These are phyloP conservation scores for Globisporangium polare DNA, from an alignment of 352 stramenopile genomes.

Conservation along the genomic window DNA sequence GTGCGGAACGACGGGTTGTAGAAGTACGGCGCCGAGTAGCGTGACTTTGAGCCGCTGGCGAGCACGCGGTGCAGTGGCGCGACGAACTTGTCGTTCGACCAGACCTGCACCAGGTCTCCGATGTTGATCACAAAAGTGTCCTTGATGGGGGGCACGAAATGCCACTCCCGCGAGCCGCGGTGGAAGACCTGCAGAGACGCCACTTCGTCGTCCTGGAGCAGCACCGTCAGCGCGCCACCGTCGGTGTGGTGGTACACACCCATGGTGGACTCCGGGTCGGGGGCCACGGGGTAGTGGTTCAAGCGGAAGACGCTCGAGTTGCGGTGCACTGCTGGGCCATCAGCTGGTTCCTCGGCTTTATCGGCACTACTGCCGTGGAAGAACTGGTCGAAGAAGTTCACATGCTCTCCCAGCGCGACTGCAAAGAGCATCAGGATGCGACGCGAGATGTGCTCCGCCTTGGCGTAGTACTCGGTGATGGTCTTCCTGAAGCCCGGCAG, in stretches of 20 bases:
- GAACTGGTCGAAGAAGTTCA: slow-evolving; percentile 34
- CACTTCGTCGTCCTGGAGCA: slow-evolving; percentile 45
- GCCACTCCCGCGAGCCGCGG: slow-evolving; percentile 29
- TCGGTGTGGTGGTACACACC: slow-evolving; percentile 45
- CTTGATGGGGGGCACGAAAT: slow-evolving; percentile 27
- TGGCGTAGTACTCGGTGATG: slow-evolving; percentile 29
- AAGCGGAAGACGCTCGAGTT: slow-evolving; percentile 38
- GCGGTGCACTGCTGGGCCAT: too few species aligned
- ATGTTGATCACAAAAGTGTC: slow-evolving; percentile 57
- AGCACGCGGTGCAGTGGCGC: slow-evolving; percentile 48
- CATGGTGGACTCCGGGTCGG: slow-evolving; percentile 27
- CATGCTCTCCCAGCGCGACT: slow-evolving; percentile 25
- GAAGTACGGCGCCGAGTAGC: slow-evolving; percentile 28
- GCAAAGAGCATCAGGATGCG: slow-evolving; percentile 33
- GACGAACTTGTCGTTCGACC: slow-evolving; percentile 43
- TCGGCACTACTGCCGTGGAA: too few species aligned
- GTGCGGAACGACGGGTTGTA: slow-evolving; percentile 33
- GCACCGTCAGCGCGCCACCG: slow-evolving; percentile 37
- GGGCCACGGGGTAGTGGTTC: slow-evolving; percentile 81
- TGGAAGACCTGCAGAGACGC: slow-evolving; percentile 46
- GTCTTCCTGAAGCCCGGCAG: slow-evolving; percentile 53
- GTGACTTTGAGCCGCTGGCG: slow-evolving; percentile 12
- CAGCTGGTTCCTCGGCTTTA: too few species aligned
- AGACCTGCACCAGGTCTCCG: slow-evolving; percentile 55
- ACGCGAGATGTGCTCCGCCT: slow-evolving; percentile 31